phyloP scores from a whole-genome alignment of 768 basidiomycete species.

The Lactarius hatsudake region DNA sequence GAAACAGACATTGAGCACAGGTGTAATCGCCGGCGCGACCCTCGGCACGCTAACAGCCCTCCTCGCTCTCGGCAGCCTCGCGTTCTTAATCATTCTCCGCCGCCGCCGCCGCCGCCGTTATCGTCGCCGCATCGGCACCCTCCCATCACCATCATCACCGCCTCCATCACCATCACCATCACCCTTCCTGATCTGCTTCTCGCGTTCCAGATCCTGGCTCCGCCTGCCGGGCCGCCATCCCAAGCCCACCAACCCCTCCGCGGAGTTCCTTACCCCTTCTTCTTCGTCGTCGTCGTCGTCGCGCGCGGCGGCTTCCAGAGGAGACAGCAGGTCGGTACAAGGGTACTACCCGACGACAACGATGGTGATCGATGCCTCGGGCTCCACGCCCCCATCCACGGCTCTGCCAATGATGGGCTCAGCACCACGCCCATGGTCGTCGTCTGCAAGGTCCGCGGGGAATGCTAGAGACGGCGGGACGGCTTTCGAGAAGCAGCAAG shows the following conservation, averaged over 20 bases:
- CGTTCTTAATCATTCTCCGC: not conserved
- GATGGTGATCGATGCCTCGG: not conserved
- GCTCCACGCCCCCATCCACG: not conserved
- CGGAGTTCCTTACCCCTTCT: not conserved
- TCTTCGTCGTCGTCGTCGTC: too few species aligned
- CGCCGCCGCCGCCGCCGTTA: not conserved
- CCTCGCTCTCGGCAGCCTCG: not conserved
- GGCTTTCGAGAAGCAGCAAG: not conserved
- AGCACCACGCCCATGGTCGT: too few species aligned
- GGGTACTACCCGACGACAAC: not conserved
- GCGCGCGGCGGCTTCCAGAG: not conserved
- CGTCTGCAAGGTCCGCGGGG: too few species aligned
- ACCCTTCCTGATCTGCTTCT: not conserved
- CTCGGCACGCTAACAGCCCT: not conserved
- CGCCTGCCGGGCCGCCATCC: not conserved
- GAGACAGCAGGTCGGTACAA: not conserved
- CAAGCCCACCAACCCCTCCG: constrained; percentile 1
- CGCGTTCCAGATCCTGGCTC: not conserved
- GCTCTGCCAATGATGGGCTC: too few species aligned
- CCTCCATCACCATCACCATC: not conserved
- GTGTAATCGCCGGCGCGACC: not conserved
- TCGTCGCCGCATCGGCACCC: not conserved
- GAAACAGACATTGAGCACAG: not conserved
- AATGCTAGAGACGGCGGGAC: not conserved
- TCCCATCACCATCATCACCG: not conserved